phyloP scores from a whole-genome alignment of 2,329 filamentous ascomycete species.

The Calonectria hawksworthii region DNA sequence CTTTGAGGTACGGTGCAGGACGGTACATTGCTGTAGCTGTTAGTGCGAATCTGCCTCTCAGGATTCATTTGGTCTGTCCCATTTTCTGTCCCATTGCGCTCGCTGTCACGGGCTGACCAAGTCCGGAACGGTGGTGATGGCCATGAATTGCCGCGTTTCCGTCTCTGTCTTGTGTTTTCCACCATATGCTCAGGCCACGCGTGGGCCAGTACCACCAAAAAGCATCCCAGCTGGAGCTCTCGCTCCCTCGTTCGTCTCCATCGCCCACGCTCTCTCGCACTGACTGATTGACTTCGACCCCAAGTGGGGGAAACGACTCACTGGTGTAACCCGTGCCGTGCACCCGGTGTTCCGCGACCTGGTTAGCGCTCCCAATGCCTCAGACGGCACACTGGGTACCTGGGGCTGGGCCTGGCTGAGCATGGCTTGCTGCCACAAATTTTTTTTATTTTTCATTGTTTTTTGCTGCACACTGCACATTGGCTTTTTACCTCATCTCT shows the following conservation, averaged over 20 bases:
- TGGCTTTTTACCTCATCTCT: neutral
- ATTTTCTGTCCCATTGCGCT: neutral
- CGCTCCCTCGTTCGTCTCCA: neutral
- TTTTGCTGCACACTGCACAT: neutral
- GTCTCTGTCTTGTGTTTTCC: neutral
- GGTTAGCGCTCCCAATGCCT: constrained; percentile 14
- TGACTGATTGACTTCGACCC: constrained; percentile 22
- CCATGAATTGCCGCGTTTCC: neutral
- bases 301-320: constrained; percentile 22
- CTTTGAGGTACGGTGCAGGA: neutral
- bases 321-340: constrained; percentile 29
- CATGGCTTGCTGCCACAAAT: neutral
- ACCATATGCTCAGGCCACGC: neutral
- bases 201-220: neutral
- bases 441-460: neutral
- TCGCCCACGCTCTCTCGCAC: constrained; percentile 1
- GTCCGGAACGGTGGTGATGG: neutral
- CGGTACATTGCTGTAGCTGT: neutral
- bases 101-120: neutral
- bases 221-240: neutral
- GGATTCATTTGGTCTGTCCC: neutral
- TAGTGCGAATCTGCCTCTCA: neutral
- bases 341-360: constrained; percentile 26
- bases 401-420: neutral
- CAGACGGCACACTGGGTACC: constrained; percentile 10